Evolutionary conservation across 495 filamentous ascomycete genomes (phyloP).

Genomic region (Glarea lozoyensis): DNA sequence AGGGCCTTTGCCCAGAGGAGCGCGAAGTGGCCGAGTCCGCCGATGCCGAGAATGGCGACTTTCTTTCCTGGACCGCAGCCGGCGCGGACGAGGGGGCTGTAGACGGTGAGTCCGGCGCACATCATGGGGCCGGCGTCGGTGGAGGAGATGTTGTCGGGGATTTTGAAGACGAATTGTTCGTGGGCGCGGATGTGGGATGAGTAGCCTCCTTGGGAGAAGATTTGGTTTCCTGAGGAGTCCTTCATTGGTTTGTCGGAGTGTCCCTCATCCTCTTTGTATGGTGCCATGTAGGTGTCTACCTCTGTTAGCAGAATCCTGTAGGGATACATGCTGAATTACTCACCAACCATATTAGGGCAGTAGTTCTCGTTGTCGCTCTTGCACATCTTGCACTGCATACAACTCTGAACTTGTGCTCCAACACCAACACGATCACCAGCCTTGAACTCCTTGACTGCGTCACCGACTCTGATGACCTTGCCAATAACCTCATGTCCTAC

Average conservation of each 20-base stretch:
- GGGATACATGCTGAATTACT: constrained; percentile 2
- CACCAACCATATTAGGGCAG: constrained; percentile 49
- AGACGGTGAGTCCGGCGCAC: constrained; percentile 70
- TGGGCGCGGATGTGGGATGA: constrained; percentile 64
- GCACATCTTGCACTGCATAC: constrained; percentile 60
- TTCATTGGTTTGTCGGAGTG: constrained; percentile 23
- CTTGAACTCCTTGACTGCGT: constrained; percentile 56
- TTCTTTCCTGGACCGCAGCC: constrained; percentile 58
- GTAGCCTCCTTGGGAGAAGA: constrained; percentile 57
- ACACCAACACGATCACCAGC: constrained; percentile 73
- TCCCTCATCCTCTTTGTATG: constrained; percentile 40
- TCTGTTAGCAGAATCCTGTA: background rate
- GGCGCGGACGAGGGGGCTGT: constrained; percentile 55
- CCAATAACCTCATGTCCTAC: constrained; percentile 74
- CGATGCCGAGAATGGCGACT: constrained; percentile 62
- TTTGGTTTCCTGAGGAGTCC: constrained; percentile 34
- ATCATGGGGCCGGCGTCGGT: constrained; percentile 66
- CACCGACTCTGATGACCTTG: constrained; percentile 59
- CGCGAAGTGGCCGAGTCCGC: constrained; percentile 64
- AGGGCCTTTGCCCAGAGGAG: constrained; percentile 57
- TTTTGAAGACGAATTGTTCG: constrained; percentile 68
- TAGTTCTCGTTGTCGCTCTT: constrained; percentile 72
- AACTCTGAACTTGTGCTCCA: constrained; percentile 67
- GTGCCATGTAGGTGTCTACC: constrained; percentile 54
- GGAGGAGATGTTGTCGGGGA: constrained; percentile 57